Evolutionary conservation across 495 filamentous ascomycete genomes (phyloP), one percentile per base, ranked within the genome.

Genomic region (Evernia prunastri): DNA sequence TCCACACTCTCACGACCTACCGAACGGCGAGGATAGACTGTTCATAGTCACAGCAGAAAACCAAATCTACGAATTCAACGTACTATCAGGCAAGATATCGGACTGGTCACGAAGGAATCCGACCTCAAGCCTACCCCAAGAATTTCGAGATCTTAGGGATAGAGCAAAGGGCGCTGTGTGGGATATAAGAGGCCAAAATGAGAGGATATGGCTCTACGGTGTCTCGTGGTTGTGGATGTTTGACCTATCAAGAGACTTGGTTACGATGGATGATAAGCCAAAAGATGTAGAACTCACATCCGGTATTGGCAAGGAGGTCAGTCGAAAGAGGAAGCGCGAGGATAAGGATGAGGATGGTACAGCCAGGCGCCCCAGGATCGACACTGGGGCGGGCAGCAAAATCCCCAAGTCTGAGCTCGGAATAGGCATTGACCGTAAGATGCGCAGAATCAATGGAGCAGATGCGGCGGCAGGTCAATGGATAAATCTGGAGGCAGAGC

Each of bases 221-320:
- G 79, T 80, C 11, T 84, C 83, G 0, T 97, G 91, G 83, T 71
- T 99, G 60, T 96, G 88, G 82, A 97, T 97, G 92, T 84, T 97
- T 64, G 91, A 97, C 73, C 71, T 96, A 8, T 82, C 81, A 9
- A 81, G 82, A 60, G 88, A 97, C 70, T 79, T 96, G 58, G 81
- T 80, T 0, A 69, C 76, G 3, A 65, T 70, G 8, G 73, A 74
- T 10, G 72, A 76, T 43, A 3, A 39, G 2, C 20, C 25, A 1
- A 59, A 66, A 35, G 51, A 66, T 17, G 20, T 25, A 47, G 63
- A 61, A n/a, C 60, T 18, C 36, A 61, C 63, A 18, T 57, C 60
- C 13, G 65, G 71, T 37, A 39, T 60, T n/a, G 60, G 60, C 56
- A 53, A 58, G 47, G 60, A 65, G 47, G 59, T 69, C n/a, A 80